Base-by-base conservation (phyloP, 306 rosid species). In the Pyrus communis region DNA sequence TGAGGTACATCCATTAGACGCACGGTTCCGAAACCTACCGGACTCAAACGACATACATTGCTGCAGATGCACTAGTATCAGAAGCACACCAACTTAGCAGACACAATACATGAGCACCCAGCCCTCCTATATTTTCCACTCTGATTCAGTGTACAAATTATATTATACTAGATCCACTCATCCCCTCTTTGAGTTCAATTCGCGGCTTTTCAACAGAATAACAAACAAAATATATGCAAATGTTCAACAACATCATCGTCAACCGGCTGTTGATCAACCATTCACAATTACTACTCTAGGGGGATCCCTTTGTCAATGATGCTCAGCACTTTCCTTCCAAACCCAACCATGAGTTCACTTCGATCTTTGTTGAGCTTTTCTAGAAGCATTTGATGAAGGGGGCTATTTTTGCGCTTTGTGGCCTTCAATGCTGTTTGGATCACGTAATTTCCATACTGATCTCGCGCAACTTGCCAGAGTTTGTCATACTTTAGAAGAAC, bases 381-480 rank as follows among this genome's bases (percentile, higher is more conserved):
- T 23, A 58, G 1, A 38, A 73, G 77, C 27, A 17, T 14, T 59
- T 40, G 18, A 73, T 73, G 35, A 38, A 73, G 77, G 38, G 40
- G 54, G 17, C 54, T 73, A 22, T 73, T 23, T 10, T 38, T 57
- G 7, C 77, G 57, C 67, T 73, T 73, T 0, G 77, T 58, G 27
- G 59, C 35, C 58, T 42, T 74, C 59, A 74, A 43, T 4, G 69
- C 77, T 40, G 69, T 61, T 74, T 74, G 70, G 30, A 45, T 60
- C 69, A 74, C 85, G 27, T 57, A 73, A 70, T 77, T 72, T 46
- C 85, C 82, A 19, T 15, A 82, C 6, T 31, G 78, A 38, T 77
- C 58, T 7, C 81, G 5, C 7, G 81, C 75, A 67, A 82, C 31
- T 58, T 58, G 51, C 27, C 30, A 42, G 8, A 77, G 67, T 17